Conservation (phyloP, 148 eudicot species). For the Agrostemma githago region DNA sequence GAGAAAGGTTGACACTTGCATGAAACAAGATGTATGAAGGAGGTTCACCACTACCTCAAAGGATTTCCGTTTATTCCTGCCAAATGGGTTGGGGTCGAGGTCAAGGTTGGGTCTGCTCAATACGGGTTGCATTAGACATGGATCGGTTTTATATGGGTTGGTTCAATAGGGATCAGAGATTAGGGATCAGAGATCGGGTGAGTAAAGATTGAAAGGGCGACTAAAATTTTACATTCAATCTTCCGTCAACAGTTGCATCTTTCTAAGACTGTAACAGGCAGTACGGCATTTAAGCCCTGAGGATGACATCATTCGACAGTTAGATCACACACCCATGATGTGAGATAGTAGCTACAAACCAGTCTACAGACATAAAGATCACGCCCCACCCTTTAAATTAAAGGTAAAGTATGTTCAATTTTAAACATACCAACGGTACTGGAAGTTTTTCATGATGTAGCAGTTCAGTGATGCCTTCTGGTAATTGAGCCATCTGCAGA, state of each 20-base stretch:
- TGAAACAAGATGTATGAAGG: background rate
- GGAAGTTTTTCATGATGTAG: constrained; percentile 68
- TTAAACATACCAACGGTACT: constrained; percentile 71
- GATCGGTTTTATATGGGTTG: background rate
- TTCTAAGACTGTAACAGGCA: background rate
- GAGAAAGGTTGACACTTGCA: background rate
- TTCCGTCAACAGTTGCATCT: background rate
- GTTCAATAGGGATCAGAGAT: background rate
- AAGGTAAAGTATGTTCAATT: background rate
- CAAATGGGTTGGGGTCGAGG: background rate
- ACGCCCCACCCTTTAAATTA: background rate
- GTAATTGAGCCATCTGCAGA: constrained; percentile 85
- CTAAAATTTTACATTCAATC: background rate
- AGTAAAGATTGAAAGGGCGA: too few species aligned
- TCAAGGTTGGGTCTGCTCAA: background rate
- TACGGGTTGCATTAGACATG: background rate
- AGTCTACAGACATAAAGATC: background rate
- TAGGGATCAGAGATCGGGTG: background rate
- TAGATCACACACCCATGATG: constrained; percentile 5
- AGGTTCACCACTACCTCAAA: background rate
- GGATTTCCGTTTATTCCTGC: background rate
- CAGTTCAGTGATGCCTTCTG: constrained; percentile 85
- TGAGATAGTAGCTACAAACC: constrained; percentile 4
- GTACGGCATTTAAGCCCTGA: background rate
- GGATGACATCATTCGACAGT: background rate